These are phyloP conservation scores for Globisporangium takayamanum DNA, from an alignment of 352 stramenopile species.

Conservation along the genomic window DNA sequence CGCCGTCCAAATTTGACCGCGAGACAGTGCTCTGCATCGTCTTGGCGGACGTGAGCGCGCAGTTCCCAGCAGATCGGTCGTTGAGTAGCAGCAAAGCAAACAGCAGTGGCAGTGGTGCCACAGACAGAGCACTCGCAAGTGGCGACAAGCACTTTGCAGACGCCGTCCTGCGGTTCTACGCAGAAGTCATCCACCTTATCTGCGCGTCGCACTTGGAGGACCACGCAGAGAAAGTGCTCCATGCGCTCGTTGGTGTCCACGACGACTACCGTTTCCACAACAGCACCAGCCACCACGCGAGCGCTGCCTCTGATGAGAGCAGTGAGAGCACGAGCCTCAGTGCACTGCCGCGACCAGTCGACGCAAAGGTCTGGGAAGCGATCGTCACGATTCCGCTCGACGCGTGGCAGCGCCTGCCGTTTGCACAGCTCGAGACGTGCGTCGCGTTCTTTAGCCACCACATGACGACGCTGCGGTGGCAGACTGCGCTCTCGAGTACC, in stretches of 20 bases:
- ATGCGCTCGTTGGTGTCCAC: conserved; percentile 71
- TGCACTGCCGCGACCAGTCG: conserved; percentile 41
- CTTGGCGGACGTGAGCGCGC: conserved; percentile 54
- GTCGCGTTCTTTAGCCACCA: conserved; percentile 55
- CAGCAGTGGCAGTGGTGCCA: neutral
- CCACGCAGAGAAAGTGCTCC: conserved; percentile 76
- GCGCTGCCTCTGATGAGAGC: conserved; percentile 1
- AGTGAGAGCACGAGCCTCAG: conserved; percentile 9
- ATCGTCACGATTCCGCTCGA: conserved; percentile 40
- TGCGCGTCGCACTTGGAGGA: conserved; percentile 63
- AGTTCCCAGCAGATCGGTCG: conserved; percentile 42
- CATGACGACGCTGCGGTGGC: conserved; percentile 54
- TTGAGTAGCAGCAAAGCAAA: conserved; percentile 13
- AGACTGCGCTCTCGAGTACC: conserved; percentile 21
- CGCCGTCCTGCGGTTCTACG: conserved; percentile 66
- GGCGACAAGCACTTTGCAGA: conserved; percentile 14
- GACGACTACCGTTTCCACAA: conserved; percentile 75
- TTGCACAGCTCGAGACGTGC: conserved; percentile 36
- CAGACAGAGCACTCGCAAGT: conserved; percentile 5
- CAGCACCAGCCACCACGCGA: conserved; percentile 10
- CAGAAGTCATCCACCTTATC: conserved; percentile 63
- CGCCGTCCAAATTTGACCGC: conserved; percentile 71
- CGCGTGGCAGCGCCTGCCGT: conserved; percentile 38
- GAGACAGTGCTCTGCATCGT: conserved; percentile 79
- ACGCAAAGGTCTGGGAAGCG: conserved; percentile 66